Percentiles rank a stretch among this genome's conserved stretches.
Conservation (phyloP, 1,139 yeast species). For the Geotrichum phurueaensis region DNA sequence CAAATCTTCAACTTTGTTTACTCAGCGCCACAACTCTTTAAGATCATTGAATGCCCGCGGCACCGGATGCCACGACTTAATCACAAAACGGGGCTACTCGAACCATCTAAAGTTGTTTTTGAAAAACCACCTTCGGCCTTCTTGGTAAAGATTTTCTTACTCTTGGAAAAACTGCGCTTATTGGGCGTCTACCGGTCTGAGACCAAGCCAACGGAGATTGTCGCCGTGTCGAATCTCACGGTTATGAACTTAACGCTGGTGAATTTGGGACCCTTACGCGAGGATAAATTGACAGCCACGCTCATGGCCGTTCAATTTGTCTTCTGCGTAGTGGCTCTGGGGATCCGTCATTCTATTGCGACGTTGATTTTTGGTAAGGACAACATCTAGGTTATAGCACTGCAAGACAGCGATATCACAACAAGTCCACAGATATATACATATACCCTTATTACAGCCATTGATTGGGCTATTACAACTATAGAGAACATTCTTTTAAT, state of each 20-base stretch:
- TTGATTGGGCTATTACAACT: neutral
- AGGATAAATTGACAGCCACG: conserved; percentile 60
- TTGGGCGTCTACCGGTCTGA: conserved; percentile 42
- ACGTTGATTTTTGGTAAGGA: conserved; percentile 86
- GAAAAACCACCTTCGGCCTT: conserved; percentile 30
- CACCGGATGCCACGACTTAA: conserved; percentile 84
- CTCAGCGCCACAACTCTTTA: conserved; percentile 84
- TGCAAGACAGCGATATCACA: neutral
- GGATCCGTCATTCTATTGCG: conserved; percentile 77
- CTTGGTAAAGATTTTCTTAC: conserved; percentile 30
- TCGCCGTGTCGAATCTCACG: conserved; percentile 73
- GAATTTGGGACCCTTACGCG: conserved; percentile 85
- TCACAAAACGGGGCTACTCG: conserved; percentile 59
- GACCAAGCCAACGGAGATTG: conserved; percentile 28
- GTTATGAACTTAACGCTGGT: conserved; percentile 76
- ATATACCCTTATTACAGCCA: neutral
- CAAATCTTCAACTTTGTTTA: conserved; percentile 85
- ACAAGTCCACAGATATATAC: neutral
- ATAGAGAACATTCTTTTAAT: neutral
- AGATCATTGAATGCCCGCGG: conserved; percentile 87
- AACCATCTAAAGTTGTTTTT: conserved; percentile 60
- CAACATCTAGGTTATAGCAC: conserved; percentile 42
- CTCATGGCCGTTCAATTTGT: conserved; percentile 58
- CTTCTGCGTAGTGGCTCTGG: conserved; percentile 61
- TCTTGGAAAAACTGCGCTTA: conserved; percentile 44